A percentile compares a stretch with the other conserved stretches of the same genome.
Conservation (phyloP, 352 stramenopile species). For the Pythium diclinum region DNA sequence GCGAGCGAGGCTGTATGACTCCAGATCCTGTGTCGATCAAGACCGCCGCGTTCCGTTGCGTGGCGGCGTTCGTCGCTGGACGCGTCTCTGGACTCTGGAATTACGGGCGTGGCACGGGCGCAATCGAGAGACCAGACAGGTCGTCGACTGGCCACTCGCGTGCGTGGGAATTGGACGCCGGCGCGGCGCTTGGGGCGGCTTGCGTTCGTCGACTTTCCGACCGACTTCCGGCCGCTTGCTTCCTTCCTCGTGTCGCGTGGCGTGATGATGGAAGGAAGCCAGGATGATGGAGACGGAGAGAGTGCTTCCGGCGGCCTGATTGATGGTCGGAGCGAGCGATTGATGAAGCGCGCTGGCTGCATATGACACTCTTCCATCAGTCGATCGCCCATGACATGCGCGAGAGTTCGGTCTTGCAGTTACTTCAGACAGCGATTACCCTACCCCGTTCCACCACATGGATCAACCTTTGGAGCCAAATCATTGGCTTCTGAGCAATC, state of each 20-base stretch:
- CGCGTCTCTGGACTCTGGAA: background rate
- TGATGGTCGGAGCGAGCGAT: background rate
- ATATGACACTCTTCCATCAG: constrained; percentile 9
- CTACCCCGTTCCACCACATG: constrained; percentile 1
- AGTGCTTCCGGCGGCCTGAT: background rate
- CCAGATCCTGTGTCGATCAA: too few species aligned
- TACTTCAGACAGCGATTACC: background rate
- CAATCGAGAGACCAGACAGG: background rate
- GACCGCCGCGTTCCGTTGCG: background rate
- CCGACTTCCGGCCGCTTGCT: background rate
- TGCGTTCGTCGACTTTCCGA: background rate
- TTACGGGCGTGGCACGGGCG: background rate
- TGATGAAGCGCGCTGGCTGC: constrained; percentile 5
- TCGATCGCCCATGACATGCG: background rate
- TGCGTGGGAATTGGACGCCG: background rate
- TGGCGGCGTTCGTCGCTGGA: background rate
- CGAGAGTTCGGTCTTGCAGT: constrained; percentile 5
- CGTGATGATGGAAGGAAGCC: background rate
- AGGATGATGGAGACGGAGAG: background rate
- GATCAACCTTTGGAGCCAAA: background rate
- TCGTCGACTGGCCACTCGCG: background rate
- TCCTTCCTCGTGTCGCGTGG: constrained; percentile 4
- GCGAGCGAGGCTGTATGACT: background rate
- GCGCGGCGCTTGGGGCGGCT: background rate
- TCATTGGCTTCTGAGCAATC: background rate